A percentile compares a stretch with the other conserved stretches of the same genome.
Evolutionary conservation across 768 basidiomycete genomes (phyloP).

Genomic region (Leucocoprinus birnbaumii): DNA sequence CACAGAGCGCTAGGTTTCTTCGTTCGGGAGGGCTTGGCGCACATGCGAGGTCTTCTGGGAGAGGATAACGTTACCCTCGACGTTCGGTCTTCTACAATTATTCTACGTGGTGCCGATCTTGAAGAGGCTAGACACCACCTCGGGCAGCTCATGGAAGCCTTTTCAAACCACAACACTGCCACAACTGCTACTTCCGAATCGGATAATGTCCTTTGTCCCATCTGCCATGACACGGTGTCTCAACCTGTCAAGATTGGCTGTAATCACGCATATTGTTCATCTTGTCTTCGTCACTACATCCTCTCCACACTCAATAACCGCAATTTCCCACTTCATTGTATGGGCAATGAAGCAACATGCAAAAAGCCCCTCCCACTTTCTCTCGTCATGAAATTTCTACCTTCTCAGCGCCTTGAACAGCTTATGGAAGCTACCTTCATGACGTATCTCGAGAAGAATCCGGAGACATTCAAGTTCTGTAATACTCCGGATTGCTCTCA

Average conservation of each 20-base stretch:
- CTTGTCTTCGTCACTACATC: conserved; percentile 47
- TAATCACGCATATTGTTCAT: conserved; percentile 47
- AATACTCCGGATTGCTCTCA: conserved; percentile 71
- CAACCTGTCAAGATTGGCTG: conserved; percentile 43
- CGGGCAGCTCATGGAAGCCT: conserved; percentile 34
- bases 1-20: conserved; percentile 45
- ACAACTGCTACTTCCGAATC: neutral
- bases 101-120: conserved; percentile 50
- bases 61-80: conserved; percentile 50
- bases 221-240: conserved; percentile 47
- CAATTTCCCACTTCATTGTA: conserved; percentile 61
- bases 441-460: conserved; percentile 50
- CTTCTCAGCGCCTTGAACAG: conserved; percentile 44
- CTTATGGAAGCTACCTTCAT: conserved; percentile 56
- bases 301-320: conserved; percentile 35
- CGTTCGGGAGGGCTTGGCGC: conserved; percentile 44
- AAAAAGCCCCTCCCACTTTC: conserved; percentile 49
- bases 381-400: conserved; percentile 48
- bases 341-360: conserved; percentile 59
- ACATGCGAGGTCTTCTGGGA: conserved; percentile 50
- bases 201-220: conserved; percentile 38
- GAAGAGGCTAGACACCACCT: conserved; percentile 52
- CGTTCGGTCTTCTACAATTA: conserved; percentile 30
- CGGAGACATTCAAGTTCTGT: conserved; percentile 61
- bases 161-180: neutral